Evolutionary conservation across 2,329 filamentous ascomycete genomes (phyloP), one percentile per base, ranked within the genome.

Genomic region (Sphaerostilbella broomeana): DNA sequence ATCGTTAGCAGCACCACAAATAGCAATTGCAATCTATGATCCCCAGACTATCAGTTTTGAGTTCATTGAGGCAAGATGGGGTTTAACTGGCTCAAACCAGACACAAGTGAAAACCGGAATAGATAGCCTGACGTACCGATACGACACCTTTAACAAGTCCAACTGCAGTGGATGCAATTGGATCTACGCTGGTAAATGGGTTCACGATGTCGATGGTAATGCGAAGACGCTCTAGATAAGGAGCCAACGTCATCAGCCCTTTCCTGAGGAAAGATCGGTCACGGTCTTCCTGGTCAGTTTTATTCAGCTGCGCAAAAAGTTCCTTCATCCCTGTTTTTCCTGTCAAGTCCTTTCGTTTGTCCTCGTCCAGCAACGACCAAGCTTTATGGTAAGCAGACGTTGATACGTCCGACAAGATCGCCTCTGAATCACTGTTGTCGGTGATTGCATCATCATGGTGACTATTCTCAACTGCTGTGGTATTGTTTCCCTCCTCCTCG

Each of bases 1-100:
- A 18, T 42, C 28, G 19, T 42, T 34, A 5, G 25, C 34, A 19
- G 40, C 40, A 13, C 40, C 40, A 17, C 40, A 42, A 9, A 42
- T 36, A 12, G 40, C 34, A 33, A 36, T 37, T 16, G 22, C 26
- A 21, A 42, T 42, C 40, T 39, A 20, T 12, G 12, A 18, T 9
- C n/a, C 12, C 4, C 15, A 17, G 10, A 13, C 10, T 21, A 19
- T 19, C 18, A n/a, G 16, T n/a, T 11, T 11, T 8, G 15, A 26
- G 8, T 24, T 24, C 12, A 24, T 7, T 12, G 22, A 24, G 12
- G n/a, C 22, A 24, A 24, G 12, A 7, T 24, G 7, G 22, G 22
- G 12, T 7, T 6, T 24, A 24, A 24, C 22, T n/a, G n/a, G n/a
- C n/a, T n/a, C n/a, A n/a, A 24, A 12, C 12, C 6, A 24, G 22